phyloP scores from a whole-genome alignment of 2,329 filamentous ascomycete genomes.

The Trichoderma sp. region DNA sequence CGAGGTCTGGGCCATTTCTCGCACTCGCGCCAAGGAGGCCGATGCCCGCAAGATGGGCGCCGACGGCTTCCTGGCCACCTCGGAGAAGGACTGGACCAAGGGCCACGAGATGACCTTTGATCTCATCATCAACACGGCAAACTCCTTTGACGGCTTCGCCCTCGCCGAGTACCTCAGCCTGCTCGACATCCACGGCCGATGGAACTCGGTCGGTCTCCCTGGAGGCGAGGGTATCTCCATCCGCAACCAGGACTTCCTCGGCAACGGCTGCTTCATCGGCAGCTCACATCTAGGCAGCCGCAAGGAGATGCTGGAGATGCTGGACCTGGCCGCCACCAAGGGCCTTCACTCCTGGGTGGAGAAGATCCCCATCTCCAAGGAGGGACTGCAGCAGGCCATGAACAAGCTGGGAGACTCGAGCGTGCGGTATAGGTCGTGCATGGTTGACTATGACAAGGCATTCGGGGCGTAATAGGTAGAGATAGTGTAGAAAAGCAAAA shows the following conservation, averaged over 20 bases:
- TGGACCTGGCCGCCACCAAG: conserved; percentile 70
- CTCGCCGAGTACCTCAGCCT: conserved; percentile 72
- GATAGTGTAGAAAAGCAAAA: not conserved
- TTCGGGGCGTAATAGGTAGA: conserved; percentile 54
- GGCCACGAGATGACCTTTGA: conserved; percentile 67
- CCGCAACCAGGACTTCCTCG: conserved; percentile 72
- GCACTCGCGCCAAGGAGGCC: conserved; percentile 60
- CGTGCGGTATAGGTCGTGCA: conserved; percentile 74
- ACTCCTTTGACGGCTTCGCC: conserved; percentile 67
- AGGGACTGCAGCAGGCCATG: conserved; percentile 70
- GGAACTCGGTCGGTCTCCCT: conserved; percentile 78
- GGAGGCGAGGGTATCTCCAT: conserved; percentile 72
- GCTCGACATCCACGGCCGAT: conserved; percentile 78
- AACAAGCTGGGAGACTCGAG: conserved; percentile 69
- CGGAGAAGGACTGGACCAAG: conserved; percentile 59
- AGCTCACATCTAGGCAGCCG: conserved; percentile 71
- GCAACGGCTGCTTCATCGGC: conserved; percentile 73
- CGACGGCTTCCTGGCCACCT: conserved; percentile 60
- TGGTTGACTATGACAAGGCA: conserved; percentile 69
- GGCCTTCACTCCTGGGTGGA: conserved; percentile 71
- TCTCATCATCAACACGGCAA: conserved; percentile 75
- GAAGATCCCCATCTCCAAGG: conserved; percentile 71
- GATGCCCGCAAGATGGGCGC: conserved; percentile 62
- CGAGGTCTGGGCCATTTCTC: conserved; percentile 63
- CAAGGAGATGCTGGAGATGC: conserved; percentile 70